Base-by-base conservation (phyloP, 1,139 yeast species). In the Yamadazyma jaroonii region DNA sequence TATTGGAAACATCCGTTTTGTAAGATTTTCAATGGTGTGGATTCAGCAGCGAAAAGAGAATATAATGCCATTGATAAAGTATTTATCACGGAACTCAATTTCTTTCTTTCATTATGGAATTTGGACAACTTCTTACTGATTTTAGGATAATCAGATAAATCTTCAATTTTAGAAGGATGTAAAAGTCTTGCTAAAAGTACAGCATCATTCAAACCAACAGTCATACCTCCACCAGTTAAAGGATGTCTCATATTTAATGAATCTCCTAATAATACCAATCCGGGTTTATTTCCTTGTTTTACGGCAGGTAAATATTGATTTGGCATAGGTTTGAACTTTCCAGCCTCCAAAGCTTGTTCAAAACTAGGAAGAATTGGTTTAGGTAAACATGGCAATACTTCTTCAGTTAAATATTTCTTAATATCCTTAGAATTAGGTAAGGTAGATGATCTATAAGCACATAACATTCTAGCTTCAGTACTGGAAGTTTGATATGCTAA, bases 191-290 rank as follows among this genome's bases (percentile, higher is more conserved):
- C 75, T 50, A 85, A 65, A 42, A 84, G 59, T 12, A 74, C 88
- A 5, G 90, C 92, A 57, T 92, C 99, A 56, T 81, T 85, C 44
- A 94, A 70, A 0, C 97, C 97, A 31, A 92, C 98, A 9, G 97
- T 90, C 99, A 92, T 92, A 43, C 99, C 99, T 42, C 98, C 98
- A 32, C 99, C 99, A 1, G 98, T 92, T 46, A 92, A 74, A 13
- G 99, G 99, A 60, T 92, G 99, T 57, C 99, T 78, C 97, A 92
- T 92, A 60, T 92, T 92, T 54, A 90, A 73, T 2, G 98, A 88
- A 58, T 92, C 99, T 29, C 99, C 99, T 33, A 92, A 59, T 50
- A 92, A 73, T 31, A 92, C 70, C 38, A 89, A 66, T n/a, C 99
- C 99, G 11, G 80, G 80, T 13, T 70, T 69, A 50, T 77, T 79